Evolutionary conservation across 257 asterid species (phyloP).

Genomic region (Leonotis leonurus): DNA sequence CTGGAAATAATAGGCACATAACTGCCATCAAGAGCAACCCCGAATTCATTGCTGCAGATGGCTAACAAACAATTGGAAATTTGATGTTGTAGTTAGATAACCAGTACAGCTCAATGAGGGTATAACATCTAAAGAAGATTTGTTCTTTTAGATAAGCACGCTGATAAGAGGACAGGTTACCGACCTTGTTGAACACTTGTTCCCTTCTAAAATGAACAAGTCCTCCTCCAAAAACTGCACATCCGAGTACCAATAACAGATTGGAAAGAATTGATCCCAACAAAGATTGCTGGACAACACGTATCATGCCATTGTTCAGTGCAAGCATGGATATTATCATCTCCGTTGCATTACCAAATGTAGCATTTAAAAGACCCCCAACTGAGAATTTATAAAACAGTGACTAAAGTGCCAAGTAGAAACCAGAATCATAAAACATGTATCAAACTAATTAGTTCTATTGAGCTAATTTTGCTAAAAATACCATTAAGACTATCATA

Average conservation of each 20-base stretch:
- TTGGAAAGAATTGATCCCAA: slow-evolving; percentile 78
- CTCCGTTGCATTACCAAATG: slow-evolving; percentile 90
- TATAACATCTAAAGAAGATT: not conserved
- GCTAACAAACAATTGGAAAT: slow-evolving; percentile 23
- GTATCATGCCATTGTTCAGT: slow-evolving; percentile 57
- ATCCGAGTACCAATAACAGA: slow-evolving; percentile 76
- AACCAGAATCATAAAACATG: not conserved
- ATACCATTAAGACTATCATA: too few relatives aligned
- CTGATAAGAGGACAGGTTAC: slow-evolving; percentile 1
- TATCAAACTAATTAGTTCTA: not conserved
- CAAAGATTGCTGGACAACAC: slow-evolving; percentile 75
- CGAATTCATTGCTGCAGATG: slow-evolving; percentile 63
- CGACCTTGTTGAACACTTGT: slow-evolving; percentile 32
- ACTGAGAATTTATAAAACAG: slow-evolving; percentile 32
- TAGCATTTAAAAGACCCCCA: slow-evolving; percentile 85
- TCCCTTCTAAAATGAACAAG: slow-evolving; percentile 50
- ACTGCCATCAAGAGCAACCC: slow-evolving; percentile 88
- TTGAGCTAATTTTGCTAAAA: not conserved
- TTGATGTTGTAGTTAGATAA: slow-evolving; percentile 10
- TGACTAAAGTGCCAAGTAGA: not conserved
- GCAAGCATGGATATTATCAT: slow-evolving; percentile 75
- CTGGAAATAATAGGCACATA: slow-evolving; percentile 75
- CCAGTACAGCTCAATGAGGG: not conserved
- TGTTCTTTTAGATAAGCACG: not conserved
- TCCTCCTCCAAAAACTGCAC: slow-evolving; percentile 84